These are phyloP conservation scores for Silene coronaria DNA, from an alignment of 179 eudicot species.

Conservation along the genomic window DNA sequence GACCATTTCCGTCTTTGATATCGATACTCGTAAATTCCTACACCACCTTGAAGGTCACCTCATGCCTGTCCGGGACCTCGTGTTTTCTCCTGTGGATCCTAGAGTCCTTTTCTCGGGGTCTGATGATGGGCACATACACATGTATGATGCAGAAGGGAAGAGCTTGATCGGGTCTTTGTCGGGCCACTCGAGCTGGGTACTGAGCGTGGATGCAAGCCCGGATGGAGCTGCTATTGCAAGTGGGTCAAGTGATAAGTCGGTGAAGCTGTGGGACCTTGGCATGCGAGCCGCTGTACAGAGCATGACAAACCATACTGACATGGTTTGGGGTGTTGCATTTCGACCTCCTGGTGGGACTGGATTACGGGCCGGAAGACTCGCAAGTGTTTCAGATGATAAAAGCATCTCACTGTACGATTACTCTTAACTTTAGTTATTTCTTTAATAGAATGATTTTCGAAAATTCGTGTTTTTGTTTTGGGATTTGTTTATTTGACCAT, in stretches of 20 bases:
- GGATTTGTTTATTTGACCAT: constrained; percentile 13
- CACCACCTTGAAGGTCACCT: constrained; percentile 88
- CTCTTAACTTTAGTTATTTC: constrained; percentile 33
- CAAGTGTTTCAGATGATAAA: constrained; percentile 89
- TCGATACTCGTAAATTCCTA: constrained; percentile 55
- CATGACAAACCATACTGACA: constrained; percentile 68
- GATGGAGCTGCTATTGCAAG: constrained; percentile 81
- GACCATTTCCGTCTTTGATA: constrained; percentile 80
- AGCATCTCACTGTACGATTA: constrained; percentile 75
- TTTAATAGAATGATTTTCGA: not conserved
- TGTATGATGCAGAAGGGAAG: constrained; percentile 87
- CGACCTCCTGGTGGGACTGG: constrained; percentile 58
- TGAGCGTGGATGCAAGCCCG: constrained; percentile 78
- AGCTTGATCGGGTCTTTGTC: constrained; percentile 69
- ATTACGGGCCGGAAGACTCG: constrained; percentile 56
- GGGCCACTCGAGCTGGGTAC: constrained; percentile 88
- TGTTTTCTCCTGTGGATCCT: constrained; percentile 55
- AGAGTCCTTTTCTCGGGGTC: constrained; percentile 79
- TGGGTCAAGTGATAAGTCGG: constrained; percentile 85
- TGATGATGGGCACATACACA: constrained; percentile 75
- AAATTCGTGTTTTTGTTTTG: constrained; percentile 4
- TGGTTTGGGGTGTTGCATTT: constrained; percentile 94
- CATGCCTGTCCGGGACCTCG: constrained; percentile 85
- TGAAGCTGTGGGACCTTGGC: constrained; percentile 79
- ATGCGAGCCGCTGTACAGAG: constrained; percentile 85